Evolutionary conservation across 805 yeast genomes (phyloP).

Genomic region (Yarrowia sp.): DNA sequence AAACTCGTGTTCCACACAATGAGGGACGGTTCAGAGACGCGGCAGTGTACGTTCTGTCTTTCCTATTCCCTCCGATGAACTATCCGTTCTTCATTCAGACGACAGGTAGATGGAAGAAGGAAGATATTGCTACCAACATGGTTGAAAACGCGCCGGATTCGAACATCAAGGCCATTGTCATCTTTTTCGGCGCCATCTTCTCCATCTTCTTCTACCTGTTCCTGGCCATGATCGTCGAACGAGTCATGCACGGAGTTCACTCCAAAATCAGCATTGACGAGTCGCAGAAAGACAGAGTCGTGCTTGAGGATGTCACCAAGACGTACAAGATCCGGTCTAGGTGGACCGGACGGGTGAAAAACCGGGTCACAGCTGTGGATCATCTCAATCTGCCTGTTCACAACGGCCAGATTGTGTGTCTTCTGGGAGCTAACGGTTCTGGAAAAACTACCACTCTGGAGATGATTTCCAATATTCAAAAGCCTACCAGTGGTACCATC

Average conservation of each 20-base stretch:
- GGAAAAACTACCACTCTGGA: constrained; percentile 53
- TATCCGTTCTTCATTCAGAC: constrained; percentile 49
- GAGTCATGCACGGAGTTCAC: constrained; percentile 38
- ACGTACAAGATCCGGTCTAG: constrained; percentile 43
- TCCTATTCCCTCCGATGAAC: constrained; percentile 51
- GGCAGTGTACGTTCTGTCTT: constrained; percentile 47
- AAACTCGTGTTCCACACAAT: constrained; percentile 44
- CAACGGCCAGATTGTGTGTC: constrained; percentile 49
- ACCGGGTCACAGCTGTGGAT: constrained; percentile 47
- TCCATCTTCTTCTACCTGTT: constrained; percentile 47
- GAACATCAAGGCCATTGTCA: constrained; percentile 43
- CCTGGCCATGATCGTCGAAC: constrained; percentile 46
- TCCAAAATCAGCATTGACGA: constrained; percentile 16
- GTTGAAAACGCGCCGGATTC: constrained; percentile 47
- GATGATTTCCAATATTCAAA: constrained; percentile 50
- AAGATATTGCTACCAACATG: constrained; percentile 44
- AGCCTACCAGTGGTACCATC: constrained; percentile 46
- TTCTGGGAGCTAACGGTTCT: constrained; percentile 52
- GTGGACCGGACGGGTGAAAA: constrained; percentile 15
- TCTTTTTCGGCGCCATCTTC: constrained; percentile 49
- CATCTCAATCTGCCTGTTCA: constrained; percentile 45
- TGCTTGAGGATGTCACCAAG: constrained; percentile 45
- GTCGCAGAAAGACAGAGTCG: constrained; percentile 44
- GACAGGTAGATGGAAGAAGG: constrained; percentile 48
- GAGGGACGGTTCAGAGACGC: constrained; percentile 45